Percentiles rank a stretch among this genome's conserved stretches.
Evolutionary conservation across 169 alveolate genomes (phyloP).

Genomic region (Plasmodium knowlesi): DNA sequence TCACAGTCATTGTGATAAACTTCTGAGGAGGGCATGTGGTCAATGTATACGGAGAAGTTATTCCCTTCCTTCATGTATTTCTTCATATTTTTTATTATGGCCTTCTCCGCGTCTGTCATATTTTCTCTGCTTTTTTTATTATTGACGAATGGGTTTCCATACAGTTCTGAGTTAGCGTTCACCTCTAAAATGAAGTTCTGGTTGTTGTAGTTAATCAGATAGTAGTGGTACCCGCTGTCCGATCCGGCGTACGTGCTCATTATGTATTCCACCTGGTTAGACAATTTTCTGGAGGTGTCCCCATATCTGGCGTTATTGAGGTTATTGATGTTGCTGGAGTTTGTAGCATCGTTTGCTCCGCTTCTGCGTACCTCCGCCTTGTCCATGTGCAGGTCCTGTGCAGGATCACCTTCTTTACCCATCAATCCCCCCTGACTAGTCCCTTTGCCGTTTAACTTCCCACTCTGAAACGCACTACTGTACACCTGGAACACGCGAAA

Average conservation of each 20-base stretch:
- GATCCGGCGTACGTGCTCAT: not conserved
- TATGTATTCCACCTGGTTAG: not conserved
- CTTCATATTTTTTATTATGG: slow-evolving; percentile 27
- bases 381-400: not conserved
- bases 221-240: slow-evolving; percentile 7
- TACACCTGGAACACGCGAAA: not conserved
- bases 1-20: slow-evolving; percentile 13
- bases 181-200: slow-evolving; percentile 7
- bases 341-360: not conserved
- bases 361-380: not conserved
- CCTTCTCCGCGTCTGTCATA: not conserved
- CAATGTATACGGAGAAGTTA: slow-evolving; percentile 32
- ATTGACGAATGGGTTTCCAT: not conserved
- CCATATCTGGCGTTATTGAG: not conserved
- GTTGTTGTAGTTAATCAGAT: slow-evolving; percentile 7
- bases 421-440: not conserved
- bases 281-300: no score
- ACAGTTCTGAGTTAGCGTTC: not conserved
- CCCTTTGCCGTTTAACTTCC: slow-evolving; percentile 1
- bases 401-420: not conserved
- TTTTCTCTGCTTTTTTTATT: not conserved
- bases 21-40: slow-evolving; percentile 7
- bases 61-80: slow-evolving; percentile 15
- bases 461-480: not conserved
- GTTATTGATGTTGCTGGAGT: not conserved